These are phyloP conservation scores for Clarkia xantiana DNA, from an alignment of 345 rosid species.

Conservation along the genomic window DNA sequence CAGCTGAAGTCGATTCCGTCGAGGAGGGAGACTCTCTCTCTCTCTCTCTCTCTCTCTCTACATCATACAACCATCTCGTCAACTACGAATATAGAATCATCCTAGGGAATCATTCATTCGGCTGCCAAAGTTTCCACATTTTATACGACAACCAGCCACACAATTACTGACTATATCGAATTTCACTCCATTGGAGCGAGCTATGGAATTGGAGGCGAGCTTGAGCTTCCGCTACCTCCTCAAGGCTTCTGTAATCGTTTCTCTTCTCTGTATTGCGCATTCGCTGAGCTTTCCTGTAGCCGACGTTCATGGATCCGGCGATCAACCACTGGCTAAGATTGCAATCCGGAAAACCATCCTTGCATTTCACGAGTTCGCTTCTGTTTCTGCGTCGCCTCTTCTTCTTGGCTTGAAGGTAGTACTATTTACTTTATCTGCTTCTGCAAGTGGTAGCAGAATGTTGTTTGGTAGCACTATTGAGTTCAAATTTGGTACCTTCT, in stretches of 20 bases:
- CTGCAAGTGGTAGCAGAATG: neutral
- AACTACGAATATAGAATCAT: too few species aligned
- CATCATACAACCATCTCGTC: too few species aligned
- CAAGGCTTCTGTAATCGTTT: neutral
- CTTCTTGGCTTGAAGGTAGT: conserved; percentile 43
- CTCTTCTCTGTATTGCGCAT: conserved; percentile 9
- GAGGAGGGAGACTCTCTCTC: too few species aligned
- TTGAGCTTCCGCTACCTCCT: conserved; percentile 5
- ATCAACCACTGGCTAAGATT: conserved; percentile 58
- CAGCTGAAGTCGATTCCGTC: too few species aligned
- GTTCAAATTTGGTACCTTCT: too few species aligned
- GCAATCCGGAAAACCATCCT: conserved; percentile 31
- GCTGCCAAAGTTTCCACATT: too few species aligned
- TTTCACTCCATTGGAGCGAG: too few species aligned
- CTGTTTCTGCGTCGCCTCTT: conserved; percentile 31
- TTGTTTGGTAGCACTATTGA: neutral
- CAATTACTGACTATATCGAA: too few species aligned
- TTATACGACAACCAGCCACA: too few species aligned
- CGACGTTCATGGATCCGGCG: conserved; percentile 10
- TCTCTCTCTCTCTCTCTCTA: too few species aligned
- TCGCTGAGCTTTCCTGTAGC: conserved; percentile 11
- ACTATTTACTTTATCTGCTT: neutral
- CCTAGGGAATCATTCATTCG: too few species aligned
- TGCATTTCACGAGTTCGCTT: conserved; percentile 25
- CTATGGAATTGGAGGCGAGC: too few species aligned